A percentile compares a stretch with the other conserved stretches of the same genome.
These are phyloP conservation scores for Phytophthora hybrid DNA, from an alignment of 352 stramenopile genomes.

Conservation along the genomic window DNA sequence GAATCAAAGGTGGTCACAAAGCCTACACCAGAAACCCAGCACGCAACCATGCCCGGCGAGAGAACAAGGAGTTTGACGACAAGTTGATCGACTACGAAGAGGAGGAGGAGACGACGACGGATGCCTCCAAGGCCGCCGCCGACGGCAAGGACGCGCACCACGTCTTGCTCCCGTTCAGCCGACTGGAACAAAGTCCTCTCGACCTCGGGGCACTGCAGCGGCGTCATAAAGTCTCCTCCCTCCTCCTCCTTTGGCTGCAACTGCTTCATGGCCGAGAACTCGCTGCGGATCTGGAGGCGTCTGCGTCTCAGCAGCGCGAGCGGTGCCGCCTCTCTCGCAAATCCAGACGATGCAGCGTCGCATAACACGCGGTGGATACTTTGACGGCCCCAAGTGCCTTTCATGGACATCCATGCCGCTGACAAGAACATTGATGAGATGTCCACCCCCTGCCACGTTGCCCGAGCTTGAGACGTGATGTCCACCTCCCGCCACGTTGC, in stretches of 20 bases:
- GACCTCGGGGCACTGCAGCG: background rate
- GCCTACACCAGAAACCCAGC: conserved; percentile 12
- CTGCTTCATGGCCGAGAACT: conserved; percentile 48
- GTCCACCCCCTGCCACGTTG: background rate
- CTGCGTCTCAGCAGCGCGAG: conserved; percentile 39
- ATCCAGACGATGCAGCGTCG: conserved; percentile 21
- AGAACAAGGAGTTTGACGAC: conserved; percentile 92
- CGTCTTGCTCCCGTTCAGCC: background rate
- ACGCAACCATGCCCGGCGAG: conserved; percentile 73
- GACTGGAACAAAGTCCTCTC: conserved; percentile 22
- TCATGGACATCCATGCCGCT: conserved; percentile 10
- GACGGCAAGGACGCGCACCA: conserved; percentile 77
- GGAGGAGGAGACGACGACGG: conserved; percentile 86
- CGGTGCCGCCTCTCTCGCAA: conserved; percentile 18
- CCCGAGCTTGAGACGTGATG: background rate
- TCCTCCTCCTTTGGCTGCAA: conserved; percentile 21
- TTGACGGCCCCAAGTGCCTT: conserved; percentile 1
- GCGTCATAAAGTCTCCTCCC: background rate
- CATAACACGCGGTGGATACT: conserved; percentile 18
- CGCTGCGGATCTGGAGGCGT: conserved; percentile 47
- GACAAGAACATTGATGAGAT: background rate
- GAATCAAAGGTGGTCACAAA: conserved; percentile 59
- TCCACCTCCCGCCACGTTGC: background rate
- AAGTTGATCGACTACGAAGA: conserved; percentile 92
- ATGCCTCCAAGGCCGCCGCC: conserved; percentile 71